These are phyloP conservation scores for Ogataea pilisensis DNA, from an alignment of 805 yeast genomes.

Conservation along the genomic window DNA sequence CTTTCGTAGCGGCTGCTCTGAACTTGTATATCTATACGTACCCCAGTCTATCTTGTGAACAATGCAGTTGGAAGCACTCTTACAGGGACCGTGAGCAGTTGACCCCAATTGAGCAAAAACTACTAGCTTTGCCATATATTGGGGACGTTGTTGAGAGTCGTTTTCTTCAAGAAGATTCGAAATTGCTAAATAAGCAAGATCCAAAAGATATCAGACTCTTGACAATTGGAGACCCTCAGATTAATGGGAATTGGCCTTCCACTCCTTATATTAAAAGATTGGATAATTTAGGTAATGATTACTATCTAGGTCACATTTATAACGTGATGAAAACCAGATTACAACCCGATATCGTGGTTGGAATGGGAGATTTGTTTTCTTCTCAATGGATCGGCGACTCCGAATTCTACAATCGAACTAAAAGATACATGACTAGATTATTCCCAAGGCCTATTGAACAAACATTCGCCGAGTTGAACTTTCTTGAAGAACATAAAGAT, in stretches of 20 bases:
- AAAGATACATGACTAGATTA: slow-evolving; percentile 65
- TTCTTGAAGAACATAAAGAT: slow-evolving; percentile 45
- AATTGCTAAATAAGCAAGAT: no score
- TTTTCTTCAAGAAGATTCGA: slow-evolving; percentile 26
- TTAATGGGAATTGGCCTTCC: slow-evolving; percentile 77
- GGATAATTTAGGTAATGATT: slow-evolving; percentile 88
- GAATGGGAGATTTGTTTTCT: slow-evolving; percentile 89
- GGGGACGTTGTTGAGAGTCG: slow-evolving; percentile 32
- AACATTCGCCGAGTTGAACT: slow-evolving; percentile 44
- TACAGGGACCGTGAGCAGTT: slow-evolving; percentile 21
- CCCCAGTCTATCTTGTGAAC: slow-evolving; percentile 53
- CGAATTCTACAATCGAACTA: slow-evolving; percentile 79
- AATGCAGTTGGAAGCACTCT: slow-evolving; percentile 67
- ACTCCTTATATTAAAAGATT: slow-evolving; percentile 70
- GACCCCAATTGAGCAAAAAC: slow-evolving; percentile 5
- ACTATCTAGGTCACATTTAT: slow-evolving; percentile 82
- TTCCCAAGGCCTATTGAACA: slow-evolving; percentile 56
- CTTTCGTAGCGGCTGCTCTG: slow-evolving; percentile 39
- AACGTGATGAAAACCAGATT: slow-evolving; percentile 56
- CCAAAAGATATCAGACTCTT: slow-evolving; percentile 50
- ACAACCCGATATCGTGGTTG: slow-evolving; percentile 76
- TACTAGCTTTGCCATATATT: slow-evolving; percentile 28
- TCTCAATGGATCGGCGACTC: slow-evolving; percentile 92
- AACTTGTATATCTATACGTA: slow-evolving; percentile 72
- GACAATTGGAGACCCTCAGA: slow-evolving; percentile 96